Base-by-base conservation (phyloP, 108 stramenopile genomes). In the Cyclostephanos invisitatus region DNA sequence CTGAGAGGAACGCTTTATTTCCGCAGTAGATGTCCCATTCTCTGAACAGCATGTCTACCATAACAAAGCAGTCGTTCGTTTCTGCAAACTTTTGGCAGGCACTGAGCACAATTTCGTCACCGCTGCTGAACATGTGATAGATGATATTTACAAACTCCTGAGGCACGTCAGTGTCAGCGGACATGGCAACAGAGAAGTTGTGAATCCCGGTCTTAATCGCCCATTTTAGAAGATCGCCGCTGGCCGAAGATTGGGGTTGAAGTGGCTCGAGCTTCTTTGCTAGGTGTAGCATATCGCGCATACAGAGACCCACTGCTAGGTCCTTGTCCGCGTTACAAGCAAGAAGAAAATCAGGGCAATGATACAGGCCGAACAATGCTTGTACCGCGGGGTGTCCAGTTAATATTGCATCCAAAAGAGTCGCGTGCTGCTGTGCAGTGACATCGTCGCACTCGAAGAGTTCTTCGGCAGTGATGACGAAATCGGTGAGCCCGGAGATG, bases 121-220 rank as follows among this genome's bases (percentile, higher is more conserved):
- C 77, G 21, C 63, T 65, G 46, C 56, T 59, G 70, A 78, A 78
- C 77, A 78, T 78, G 64, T 78, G 75, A 28, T 68, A 76, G 49
- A 78, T 72, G 22, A 78, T 78, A 27, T 72, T 78, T 27, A 57
- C 29, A 40, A 78, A 78, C 46, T 78, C 77, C 20, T 67, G 46
- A 9, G 77, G 65, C 15, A 78, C 17, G 7, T 57, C 56, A 57
- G 56, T 15, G 42, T 69, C 38, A 44, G 38, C 36, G 3, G 20
- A 21, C 27, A 69, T 32, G 50, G 27, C 53, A 11, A 70, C 64
- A 17, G 20, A n/a, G n/a, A 78, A 78, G 59, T 78, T 78, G 62
- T 78, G 77, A 18, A 78, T 38, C 15, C 70, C 77, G n/a, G 70
- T 78, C 38, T 78, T 64, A 48, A 78, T 71, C 0, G 77, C 77